These are phyloP conservation scores for Myrica gale DNA, from an alignment of 306 rosid genomes.

Conservation along the genomic window DNA sequence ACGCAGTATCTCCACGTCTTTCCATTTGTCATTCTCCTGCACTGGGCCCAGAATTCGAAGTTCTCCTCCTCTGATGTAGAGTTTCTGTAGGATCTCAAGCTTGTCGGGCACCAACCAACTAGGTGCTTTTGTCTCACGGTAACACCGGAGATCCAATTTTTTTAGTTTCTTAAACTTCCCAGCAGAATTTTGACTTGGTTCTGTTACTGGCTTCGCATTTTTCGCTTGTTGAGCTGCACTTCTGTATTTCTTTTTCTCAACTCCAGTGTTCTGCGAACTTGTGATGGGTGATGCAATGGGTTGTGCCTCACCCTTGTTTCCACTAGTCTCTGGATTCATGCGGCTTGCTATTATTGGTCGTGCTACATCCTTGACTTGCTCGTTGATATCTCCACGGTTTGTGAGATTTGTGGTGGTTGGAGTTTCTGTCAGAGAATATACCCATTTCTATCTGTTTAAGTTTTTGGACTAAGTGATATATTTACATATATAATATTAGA, in stretches of 20 bases:
- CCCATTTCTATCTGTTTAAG: too few species aligned
- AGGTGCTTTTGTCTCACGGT: neutral
- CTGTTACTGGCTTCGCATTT: neutral
- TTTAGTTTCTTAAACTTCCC: neutral
- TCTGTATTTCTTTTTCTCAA: neutral
- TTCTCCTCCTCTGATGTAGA: slow-evolving; percentile 24
- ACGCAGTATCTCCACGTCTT: neutral
- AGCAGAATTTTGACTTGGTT: too few species aligned
- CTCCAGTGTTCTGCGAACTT: neutral
- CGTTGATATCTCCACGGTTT: too few species aligned
- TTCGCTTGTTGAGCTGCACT: neutral
- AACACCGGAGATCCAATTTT: slow-evolving; percentile 28
- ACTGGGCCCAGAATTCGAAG: neutral
- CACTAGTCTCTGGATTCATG: neutral
- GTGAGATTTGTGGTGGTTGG: too few species aligned
- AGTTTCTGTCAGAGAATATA: too few species aligned
- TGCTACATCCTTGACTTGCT: neutral
- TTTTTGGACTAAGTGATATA: too few species aligned
- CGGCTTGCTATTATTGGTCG: neutral
- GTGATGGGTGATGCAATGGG: neutral
- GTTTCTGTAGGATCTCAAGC: neutral
- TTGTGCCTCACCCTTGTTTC: neutral
- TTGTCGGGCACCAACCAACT: neutral
- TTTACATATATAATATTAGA: too few species aligned
- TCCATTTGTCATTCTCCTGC: neutral